phyloP scores from a whole-genome alignment of 768 basidiomycete genomes.

The Lactifluus hygrophoroides region DNA sequence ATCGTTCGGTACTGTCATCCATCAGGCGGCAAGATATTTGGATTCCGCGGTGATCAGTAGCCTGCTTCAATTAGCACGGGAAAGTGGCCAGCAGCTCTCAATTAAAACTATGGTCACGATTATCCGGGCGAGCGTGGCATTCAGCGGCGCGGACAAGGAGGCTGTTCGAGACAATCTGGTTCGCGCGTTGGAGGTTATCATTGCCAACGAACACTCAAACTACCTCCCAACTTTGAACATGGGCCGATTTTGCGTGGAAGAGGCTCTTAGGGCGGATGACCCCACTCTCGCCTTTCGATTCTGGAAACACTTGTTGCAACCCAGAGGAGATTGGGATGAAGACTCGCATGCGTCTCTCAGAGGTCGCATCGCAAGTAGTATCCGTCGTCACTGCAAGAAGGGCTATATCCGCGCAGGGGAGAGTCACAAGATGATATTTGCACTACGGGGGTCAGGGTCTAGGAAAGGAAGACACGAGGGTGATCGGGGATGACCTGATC shows the following conservation, averaged over 20 bases:
- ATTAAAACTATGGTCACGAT: slow-evolving; percentile 36
- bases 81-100: slow-evolving; percentile 33
- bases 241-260: slow-evolving; percentile 43
- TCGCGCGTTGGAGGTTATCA: slow-evolving; percentile 36
- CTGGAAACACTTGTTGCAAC: slow-evolving; percentile 43
- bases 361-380: slow-evolving; percentile 30
- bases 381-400: slow-evolving; percentile 26
- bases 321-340: slow-evolving; percentile 42
- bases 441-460: slow-evolving; percentile 24
- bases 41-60: slow-evolving; percentile 37
- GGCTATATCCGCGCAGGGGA: slow-evolving; percentile 25
- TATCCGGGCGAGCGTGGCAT: slow-evolving; percentile 19
- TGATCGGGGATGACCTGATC: background rate
- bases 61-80: slow-evolving; percentile 35
- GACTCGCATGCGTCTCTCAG: slow-evolving; percentile 38
- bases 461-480: background rate
- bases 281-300: slow-evolving; percentile 49
- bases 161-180: slow-evolving; percentile 31
- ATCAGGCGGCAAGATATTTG: slow-evolving; percentile 41
- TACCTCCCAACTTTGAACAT: slow-evolving; percentile 37
- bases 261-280: slow-evolving; percentile 41
- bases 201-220: slow-evolving; percentile 29
- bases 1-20: slow-evolving; percentile 55
- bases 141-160: slow-evolving; percentile 22
- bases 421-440: slow-evolving; percentile 27